Base-by-base conservation (phyloP, 1,284 basidiomycete species). In the Tremellales sp. region DNA sequence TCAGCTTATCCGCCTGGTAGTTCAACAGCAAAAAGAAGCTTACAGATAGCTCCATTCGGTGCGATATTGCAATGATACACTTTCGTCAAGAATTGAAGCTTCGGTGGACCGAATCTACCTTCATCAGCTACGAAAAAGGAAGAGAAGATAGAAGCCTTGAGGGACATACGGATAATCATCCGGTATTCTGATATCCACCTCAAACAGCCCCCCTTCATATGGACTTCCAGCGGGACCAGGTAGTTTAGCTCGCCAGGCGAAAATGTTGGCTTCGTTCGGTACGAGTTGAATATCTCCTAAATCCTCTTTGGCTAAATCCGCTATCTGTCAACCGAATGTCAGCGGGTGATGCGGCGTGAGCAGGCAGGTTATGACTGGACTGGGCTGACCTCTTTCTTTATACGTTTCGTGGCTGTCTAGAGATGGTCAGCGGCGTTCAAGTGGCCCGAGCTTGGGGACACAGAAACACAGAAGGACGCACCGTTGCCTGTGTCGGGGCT, bases 41-140 rank as follows among this genome's bases (percentile, higher is more conserved):
- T 52, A 72, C 74, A 76, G 48, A 76, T 76, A 3, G 64, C 68
- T 17, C 75, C 76, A 17, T 60, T 80, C 46, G 86, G 84, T 48
- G 85, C 85, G 50, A 93, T 87, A 66, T 93, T 93, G 85, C 91
- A 92, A 65, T 93, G 89, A 67, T 92, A 92, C 68, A 92, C 89
- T 64, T 87, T 89, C 39, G 89, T 93, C 50, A 80, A 77, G 71
- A 92, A 90, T 13, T 79, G 75, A 29, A 89, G 81, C 61, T 82
- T 83, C 2, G 89, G 89, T 2, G 89, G 86, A 13, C 86, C 83
- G 76, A 92, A 92, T 4, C 89, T 91, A 53, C 15, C 11, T 21
- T 40, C 36, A 41, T 33, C 31, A 45, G 43, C 43, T 22, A 6
- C 11, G 33, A 10, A n/a, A 6, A 33, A 17, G 17, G 21, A 45